Base-by-base conservation (phyloP, 352 stramenopile genomes). In the Globisporangium nunn region DNA sequence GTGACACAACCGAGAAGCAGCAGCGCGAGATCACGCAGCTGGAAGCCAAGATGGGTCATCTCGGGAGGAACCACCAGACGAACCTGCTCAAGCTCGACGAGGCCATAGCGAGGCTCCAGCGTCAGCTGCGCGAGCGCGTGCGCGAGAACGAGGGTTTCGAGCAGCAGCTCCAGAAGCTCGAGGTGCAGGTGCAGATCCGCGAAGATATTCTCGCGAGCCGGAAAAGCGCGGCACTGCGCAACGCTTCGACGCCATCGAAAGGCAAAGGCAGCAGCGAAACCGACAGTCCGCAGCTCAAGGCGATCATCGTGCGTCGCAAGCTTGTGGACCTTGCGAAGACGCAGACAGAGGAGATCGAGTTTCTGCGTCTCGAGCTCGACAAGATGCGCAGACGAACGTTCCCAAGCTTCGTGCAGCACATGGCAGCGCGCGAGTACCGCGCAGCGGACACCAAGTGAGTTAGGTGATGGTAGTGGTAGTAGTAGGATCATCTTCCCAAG, bases 341-440 rank as follows among this genome's bases (percentile, higher is more conserved):
- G 28, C 91, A 97, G 67, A 96, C 85, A 5, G 84, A 95, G 14
- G 91, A 98, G 64, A 95, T 97, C 56, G 91, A 97, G 59, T 91
- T 71, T 31, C 54, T 96, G 53, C 81, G 86, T 5, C 62, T 87
- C 7, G 91, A 98, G 56, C 79, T 98, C 1, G 87, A 97, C 62
- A 86, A 85, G 43, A 93, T 98, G 69, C 84, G 90, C 2, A 74
- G 89, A 15, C 78, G 87, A 4, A 97, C 91, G n/a, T 98, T 97
- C 62, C 92, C 92, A 11, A 95, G 81, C 55, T 98, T 98, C 52
- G 86, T 72, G 30, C 78, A 88, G 51, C 70, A 79, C 11, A 63
- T 75, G 18, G 46, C 50, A 10, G 70, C 67, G 31, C 62, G 65
- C 2, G 69, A 68, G 1, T 70, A 79, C 33, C 68, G 72, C n/a